Evolutionary conservation across 495 filamentous ascomycete species (phyloP).

Genomic region (Coniosporium apollinis): DNA sequence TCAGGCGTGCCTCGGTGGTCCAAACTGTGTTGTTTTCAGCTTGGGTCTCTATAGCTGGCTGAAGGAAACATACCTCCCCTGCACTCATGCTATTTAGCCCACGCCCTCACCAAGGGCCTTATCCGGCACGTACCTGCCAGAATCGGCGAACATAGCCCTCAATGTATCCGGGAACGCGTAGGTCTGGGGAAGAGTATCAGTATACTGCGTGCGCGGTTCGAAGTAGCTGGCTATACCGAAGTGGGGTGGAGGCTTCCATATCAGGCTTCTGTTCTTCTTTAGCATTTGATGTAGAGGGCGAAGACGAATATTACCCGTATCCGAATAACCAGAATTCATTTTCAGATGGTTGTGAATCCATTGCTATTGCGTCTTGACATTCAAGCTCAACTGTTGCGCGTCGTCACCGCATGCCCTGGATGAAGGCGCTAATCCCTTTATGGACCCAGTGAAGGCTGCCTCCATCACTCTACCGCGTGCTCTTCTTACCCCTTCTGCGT

Average conservation of each 20-base stretch:
- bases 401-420: too few species aligned
- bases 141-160: slow-evolving; percentile 89
- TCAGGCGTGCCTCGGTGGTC: slow-evolving; percentile 89
- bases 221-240: slow-evolving; percentile 45
- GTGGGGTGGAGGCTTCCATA: slow-evolving; percentile 96
- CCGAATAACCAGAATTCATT: slow-evolving; percentile 15
- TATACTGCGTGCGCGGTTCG: background rate
- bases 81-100: slow-evolving; percentile 14
- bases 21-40: slow-evolving; percentile 34
- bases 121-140: slow-evolving; percentile 60
- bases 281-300: too few species aligned
- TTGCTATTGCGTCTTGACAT: background rate
- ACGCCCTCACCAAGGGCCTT: slow-evolving; percentile 1
- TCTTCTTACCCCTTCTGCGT: too few species aligned
- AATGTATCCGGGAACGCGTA: slow-evolving; percentile 77
- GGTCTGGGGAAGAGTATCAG: slow-evolving; percentile 35
- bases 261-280: slow-evolving; percentile 61
- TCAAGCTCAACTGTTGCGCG: too few species aligned
- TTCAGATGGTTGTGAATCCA: background rate
- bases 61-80: slow-evolving; percentile 38
- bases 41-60: background rate
- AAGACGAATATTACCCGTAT: slow-evolving; percentile 8
- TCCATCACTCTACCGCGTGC: too few species aligned
- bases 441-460: too few species aligned
- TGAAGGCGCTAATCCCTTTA: too few species aligned